Conservation (phyloP, 371 early-diverging fungal species). For the Mortierella sp. region DNA sequence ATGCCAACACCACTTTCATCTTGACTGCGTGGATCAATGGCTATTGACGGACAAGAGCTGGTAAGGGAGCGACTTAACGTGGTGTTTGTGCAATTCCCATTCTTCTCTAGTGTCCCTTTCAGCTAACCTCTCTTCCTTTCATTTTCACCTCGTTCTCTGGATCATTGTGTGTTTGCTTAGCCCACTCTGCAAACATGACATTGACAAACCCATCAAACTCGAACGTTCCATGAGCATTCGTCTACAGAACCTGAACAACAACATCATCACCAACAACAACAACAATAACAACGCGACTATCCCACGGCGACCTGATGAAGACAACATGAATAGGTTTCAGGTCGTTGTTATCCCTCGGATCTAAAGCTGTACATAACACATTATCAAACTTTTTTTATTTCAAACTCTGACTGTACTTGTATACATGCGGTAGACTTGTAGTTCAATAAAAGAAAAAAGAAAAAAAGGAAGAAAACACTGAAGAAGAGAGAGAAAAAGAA, state of each 20-base stretch:
- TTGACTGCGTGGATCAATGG: conserved; percentile 85
- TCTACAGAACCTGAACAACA: not conserved
- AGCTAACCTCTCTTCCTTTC: too few species aligned
- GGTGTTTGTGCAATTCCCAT: too few species aligned
- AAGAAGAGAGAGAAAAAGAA: too few species aligned
- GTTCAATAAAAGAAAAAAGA: too few species aligned
- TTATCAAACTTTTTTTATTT: too few species aligned
- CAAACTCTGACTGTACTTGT: too few species aligned
- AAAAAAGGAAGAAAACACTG: too few species aligned
- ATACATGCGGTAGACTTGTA: too few species aligned
- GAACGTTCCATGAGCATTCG: conserved; percentile 11
- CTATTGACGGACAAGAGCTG: conserved; percentile 55
- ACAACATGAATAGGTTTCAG: conserved; percentile 12
- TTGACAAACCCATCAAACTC: conserved; percentile 32
- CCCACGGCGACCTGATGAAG: not conserved
- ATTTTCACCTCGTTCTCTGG: too few species aligned
- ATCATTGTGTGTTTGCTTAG: conserved; percentile 1
- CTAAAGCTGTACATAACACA: not conserved
- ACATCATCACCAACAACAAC: not conserved
- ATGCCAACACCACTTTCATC: conserved; percentile 85
- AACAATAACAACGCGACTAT: not conserved
- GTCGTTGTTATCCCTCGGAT: conserved; percentile 9
- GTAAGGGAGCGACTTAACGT: too few species aligned
- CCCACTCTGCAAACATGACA: conserved; percentile 52
- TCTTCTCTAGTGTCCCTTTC: too few species aligned